A percentile compares a stretch with the other conserved stretches of the same genome.
These are phyloP conservation scores for Phyllosticta citribraziliensis DNA, from an alignment of 2,329 filamentous ascomycete species.

Conservation along the genomic window DNA sequence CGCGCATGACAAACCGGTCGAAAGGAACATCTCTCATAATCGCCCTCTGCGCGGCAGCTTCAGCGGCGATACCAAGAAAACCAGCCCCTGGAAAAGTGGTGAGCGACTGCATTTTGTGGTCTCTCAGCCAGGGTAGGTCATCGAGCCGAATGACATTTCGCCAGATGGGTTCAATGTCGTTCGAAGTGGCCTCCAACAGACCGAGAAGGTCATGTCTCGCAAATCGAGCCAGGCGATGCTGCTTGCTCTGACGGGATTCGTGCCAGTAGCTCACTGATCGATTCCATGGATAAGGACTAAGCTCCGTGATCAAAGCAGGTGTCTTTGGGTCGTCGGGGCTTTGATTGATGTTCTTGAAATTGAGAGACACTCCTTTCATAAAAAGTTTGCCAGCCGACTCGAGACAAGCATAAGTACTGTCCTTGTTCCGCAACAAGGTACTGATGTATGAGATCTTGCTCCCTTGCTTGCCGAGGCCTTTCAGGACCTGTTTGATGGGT, in stretches of 20 bases:
- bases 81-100: constrained; percentile 24
- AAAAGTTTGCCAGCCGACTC: constrained; percentile 16
- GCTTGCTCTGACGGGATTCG: constrained; percentile 8
- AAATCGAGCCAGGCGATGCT: constrained; percentile 1
- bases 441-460: constrained; percentile 1
- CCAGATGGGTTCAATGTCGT: constrained; percentile 13
- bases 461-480: constrained; percentile 3
- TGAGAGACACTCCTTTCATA: constrained; percentile 12
- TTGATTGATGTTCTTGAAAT: constrained; percentile 17
- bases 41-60: constrained; percentile 14
- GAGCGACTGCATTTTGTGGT: constrained; percentile 19
- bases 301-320: constrained; percentile 13
- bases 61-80: constrained; percentile 21
- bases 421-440: constrained; percentile 3
- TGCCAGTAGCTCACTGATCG: constrained; percentile 16
- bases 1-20: constrained; percentile 2
- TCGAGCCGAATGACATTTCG: constrained; percentile 14
- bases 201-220: constrained; percentile 19
- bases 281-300: constrained; percentile 20
- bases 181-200: constrained; percentile 17
- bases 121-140: constrained; percentile 18
- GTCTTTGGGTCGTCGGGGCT: constrained; percentile 12
- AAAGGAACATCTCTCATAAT: background rate
- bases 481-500: constrained; percentile 10
- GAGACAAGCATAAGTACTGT: constrained; percentile 5